These are phyloP conservation scores for Penicillium psychrofluorescens DNA, from an alignment of 495 filamentous ascomycete genomes.

Conservation along the genomic window DNA sequence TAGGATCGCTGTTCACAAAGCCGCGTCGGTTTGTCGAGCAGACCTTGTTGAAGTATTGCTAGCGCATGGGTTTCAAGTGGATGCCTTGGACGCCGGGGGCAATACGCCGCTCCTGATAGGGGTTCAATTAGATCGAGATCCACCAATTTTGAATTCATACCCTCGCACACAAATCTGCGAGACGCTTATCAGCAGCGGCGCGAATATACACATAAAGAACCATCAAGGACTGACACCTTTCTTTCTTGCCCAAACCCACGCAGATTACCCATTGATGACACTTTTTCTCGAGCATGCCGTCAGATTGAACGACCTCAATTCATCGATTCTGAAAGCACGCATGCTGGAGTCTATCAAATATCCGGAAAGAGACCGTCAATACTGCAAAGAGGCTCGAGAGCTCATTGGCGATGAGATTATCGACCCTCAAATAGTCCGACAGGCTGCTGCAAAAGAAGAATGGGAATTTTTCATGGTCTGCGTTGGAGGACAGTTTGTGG, in stretches of 20 bases:
- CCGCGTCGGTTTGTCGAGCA: not conserved
- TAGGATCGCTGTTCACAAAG: not conserved
- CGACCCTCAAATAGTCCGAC: not conserved
- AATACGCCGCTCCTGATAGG: conserved; percentile 5
- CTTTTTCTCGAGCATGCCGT: conserved; percentile 1
- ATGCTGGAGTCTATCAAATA: conserved; percentile 1
- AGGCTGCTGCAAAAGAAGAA: conserved; percentile 2
- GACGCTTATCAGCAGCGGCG: conserved; percentile 1
- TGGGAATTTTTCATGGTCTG: conserved; percentile 10
- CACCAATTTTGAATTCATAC: not conserved
- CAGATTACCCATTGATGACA: conserved; percentile 6
- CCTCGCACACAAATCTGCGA: conserved; percentile 3
- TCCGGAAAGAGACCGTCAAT: not conserved
- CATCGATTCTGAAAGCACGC: not conserved
- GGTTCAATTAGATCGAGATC: not conserved
- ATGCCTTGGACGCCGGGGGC: not conserved
- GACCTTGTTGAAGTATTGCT: conserved; percentile 2
- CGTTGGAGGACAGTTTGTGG: conserved; percentile 2
- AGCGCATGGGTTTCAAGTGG: not conserved
- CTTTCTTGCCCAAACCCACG: not conserved
- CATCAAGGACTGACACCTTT: not conserved
- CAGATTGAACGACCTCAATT: not conserved
- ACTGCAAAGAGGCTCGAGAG: not conserved
- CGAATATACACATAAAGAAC: not conserved
- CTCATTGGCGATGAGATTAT: conserved; percentile 2